Evolutionary conservation across 2,329 filamentous ascomycete species (phyloP).

Genomic region (Fusarium oligoseptatum): DNA sequence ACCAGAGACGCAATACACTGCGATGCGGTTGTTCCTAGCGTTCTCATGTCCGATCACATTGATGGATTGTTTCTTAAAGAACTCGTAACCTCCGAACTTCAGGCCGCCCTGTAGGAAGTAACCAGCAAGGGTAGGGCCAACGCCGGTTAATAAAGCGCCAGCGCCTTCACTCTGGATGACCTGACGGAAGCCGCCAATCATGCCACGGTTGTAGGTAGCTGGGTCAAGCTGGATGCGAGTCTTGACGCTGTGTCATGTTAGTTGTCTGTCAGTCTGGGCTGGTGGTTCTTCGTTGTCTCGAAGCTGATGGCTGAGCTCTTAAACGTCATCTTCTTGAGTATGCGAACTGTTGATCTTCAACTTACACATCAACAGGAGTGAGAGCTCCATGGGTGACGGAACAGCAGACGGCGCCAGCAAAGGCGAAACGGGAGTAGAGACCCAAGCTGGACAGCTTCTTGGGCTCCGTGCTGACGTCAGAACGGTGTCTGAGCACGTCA

Average conservation of each 20-base stretch:
- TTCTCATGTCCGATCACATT: slow-evolving; percentile 81
- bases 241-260: slow-evolving; percentile 77
- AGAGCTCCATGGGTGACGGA: background rate
- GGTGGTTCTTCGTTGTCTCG: background rate
- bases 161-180: slow-evolving; percentile 87
- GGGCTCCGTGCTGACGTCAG: background rate
- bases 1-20: slow-evolving; percentile 80
- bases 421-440: background rate
- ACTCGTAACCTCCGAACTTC: slow-evolving; percentile 94
- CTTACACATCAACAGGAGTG: background rate
- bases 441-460: background rate
- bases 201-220: slow-evolving; percentile 85
- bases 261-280: slow-evolving; percentile 24
- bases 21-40: slow-evolving; percentile 81
- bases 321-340: background rate
- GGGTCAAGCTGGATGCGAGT: slow-evolving; percentile 94
- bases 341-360: background rate
- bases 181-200: slow-evolving; percentile 88
- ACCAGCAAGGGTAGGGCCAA: background rate
- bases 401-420: background rate
- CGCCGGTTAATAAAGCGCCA: slow-evolving; percentile 59
- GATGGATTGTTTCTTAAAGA: slow-evolving; percentile 94
- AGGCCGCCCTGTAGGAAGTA: slow-evolving; percentile 67
- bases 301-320: background rate
- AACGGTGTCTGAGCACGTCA: background rate